Percentiles rank a stretch among this genome's conserved stretches.
Evolutionary conservation across 192 early-diverging fungal species (phyloP).

Genomic region (Coemansia sp.): DNA sequence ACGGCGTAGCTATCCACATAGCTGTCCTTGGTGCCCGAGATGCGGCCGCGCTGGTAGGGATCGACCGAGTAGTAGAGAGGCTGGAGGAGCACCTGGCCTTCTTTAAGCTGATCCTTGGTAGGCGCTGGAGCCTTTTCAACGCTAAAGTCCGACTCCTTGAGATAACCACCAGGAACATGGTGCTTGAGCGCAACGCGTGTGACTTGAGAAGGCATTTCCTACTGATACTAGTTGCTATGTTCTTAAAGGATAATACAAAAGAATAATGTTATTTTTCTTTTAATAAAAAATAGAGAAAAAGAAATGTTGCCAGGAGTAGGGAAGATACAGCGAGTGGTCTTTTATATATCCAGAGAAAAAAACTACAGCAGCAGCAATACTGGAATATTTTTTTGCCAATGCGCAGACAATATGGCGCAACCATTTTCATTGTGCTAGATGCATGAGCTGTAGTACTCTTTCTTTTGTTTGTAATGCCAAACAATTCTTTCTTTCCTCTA

Average conservation of each 20-base stretch:
- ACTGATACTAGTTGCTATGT: no score
- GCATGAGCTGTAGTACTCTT: no score
- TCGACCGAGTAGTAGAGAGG: constrained; percentile 72
- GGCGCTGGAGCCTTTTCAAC: constrained; percentile 15
- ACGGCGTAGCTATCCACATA: constrained; percentile 62
- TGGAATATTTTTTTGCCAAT: background rate
- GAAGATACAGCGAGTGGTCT: background rate
- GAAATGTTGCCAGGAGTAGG: background rate
- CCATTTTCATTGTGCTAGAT: no score
- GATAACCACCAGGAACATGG: constrained; percentile 22
- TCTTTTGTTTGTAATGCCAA: no score
- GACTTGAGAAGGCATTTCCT: constrained; percentile 5
- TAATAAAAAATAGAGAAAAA: background rate
- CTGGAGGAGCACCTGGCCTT: constrained; percentile 52
- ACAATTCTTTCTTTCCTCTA: no score
- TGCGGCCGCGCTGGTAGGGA: constrained; percentile 74
- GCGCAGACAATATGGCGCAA: no score
- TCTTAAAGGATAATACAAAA: background rate
- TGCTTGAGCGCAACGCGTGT: constrained; percentile 25
- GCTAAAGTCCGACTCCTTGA: constrained; percentile 30
- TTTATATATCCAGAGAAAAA: background rate
- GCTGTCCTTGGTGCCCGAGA: constrained; percentile 58
- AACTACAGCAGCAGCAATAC: background rate
- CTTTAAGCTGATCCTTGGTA: constrained; percentile 23
- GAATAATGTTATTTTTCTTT: background rate